Conservation (phyloP, 768 basidiomycete species). For the Xerocomellus dryophilus region DNA sequence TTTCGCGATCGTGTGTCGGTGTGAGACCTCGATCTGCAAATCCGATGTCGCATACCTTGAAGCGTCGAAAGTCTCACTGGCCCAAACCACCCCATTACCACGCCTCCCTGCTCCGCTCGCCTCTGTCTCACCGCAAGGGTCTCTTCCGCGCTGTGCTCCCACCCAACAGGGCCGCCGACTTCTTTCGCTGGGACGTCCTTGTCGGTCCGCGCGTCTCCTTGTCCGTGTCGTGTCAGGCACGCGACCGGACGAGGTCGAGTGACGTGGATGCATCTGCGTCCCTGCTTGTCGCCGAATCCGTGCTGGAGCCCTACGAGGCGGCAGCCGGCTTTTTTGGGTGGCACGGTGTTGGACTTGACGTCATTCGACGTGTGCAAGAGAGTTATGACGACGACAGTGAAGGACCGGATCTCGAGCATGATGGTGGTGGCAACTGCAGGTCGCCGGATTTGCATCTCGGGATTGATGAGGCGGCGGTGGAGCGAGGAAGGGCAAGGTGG, state of each 20-base stretch:
- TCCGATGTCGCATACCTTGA: conserved; percentile 5
- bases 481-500: conserved; percentile 24
- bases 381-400: not conserved
- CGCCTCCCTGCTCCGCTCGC: conserved; percentile 25
- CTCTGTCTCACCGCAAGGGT: conserved; percentile 25
- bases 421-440: not conserved
- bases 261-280: not conserved
- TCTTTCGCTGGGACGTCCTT: conserved; percentile 25
- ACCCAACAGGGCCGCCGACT: conserved; percentile 22
- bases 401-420: not conserved
- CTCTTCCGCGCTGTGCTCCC: conserved; percentile 23
- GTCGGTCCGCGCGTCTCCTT: not conserved
- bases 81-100: conserved; percentile 31
- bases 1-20: not conserved
- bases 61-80: conserved; percentile 16
- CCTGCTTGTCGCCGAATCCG: conserved; percentile 20
- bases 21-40: conserved; percentile 7
- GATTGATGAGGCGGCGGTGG: conserved; percentile 23
- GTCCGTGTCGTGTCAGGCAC: not conserved
- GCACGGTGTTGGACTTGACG: conserved; percentile 22
- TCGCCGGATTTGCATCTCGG: conserved; percentile 4
- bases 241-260: not conserved
- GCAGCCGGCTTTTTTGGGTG: conserved; percentile 30
- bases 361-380: not conserved
- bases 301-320: conserved; percentile 26